Percentiles rank a stretch among this genome's conserved stretches.
These are phyloP conservation scores for Leishmania tarentolae DNA, from an alignment of 208 protist species.

Conservation along the genomic window DNA sequence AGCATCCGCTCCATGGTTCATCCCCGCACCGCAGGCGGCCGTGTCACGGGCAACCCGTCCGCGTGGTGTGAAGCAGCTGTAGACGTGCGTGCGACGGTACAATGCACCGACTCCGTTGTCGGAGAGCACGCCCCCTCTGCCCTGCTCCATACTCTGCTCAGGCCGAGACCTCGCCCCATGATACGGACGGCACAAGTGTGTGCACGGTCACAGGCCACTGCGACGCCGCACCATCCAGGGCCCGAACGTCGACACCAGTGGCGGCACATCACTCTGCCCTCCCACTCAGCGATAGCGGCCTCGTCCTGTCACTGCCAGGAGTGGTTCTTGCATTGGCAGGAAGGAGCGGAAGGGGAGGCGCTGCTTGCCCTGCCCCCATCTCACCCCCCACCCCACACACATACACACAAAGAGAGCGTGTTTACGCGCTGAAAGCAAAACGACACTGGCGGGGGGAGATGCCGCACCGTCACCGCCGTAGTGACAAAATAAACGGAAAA, in stretches of 20 bases:
- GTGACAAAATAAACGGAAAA: not conserved
- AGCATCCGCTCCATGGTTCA: not conserved
- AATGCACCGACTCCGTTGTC: not conserved
- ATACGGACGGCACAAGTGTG: not conserved
- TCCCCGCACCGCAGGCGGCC: too few relatives aligned
- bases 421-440: too few relatives aligned
- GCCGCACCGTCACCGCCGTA: not conserved
- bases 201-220: not conserved
- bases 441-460: too few relatives aligned
- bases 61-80: not conserved
- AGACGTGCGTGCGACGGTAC: not conserved
- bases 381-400: too few relatives aligned
- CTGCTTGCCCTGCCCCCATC: not conserved
- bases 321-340: not conserved
- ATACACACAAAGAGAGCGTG: too few relatives aligned
- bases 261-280: not conserved
- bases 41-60: not conserved
- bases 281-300: not conserved
- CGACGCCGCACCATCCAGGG: not conserved
- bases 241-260: not conserved
- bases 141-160: too few relatives aligned
- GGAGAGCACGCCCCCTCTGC: not conserved
- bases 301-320: not conserved
- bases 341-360: not conserved
- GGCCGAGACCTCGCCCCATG: not conserved